Base-by-base conservation (phyloP, 202 grass and related monocot species). In the Digitaria exilis region DNA sequence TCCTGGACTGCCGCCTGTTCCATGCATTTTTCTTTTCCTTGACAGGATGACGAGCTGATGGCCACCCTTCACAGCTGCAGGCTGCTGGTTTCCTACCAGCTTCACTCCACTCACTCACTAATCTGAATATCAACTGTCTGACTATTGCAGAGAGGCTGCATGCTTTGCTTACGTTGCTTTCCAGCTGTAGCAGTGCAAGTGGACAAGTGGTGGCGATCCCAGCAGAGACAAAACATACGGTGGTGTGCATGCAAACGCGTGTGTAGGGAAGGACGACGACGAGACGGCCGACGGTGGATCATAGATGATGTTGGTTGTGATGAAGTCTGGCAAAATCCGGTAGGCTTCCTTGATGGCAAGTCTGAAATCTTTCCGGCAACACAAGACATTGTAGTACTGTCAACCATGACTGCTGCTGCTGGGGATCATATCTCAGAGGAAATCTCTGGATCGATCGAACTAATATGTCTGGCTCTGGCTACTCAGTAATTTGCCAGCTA, bases 321-420 rank as follows among this genome's bases (percentile, higher is more conserved):
- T n/a, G n/a, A n/a, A 69, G 66, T 69, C 66, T 46, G 22, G 55
- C 55, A 8, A 80, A 87, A 44, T 82, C 85, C 32, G 85, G 85
- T 59, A 77, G 71, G 42, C 32, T 71, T 82, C 79, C 79, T 78
- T 70, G 42, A 55, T n/a, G n/a, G n/a, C n/a, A 39, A 39, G 37
- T 7, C 37, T 39, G 37, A 39, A 69, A 54, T 26, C 39, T 0
- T 5, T 18, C 59, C 1, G 59, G 9, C 56, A 58, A 30, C 13
- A 31, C 28, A 2, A 62, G 59, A 62, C 22, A 21, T 9, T 59
- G 2, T 12, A 28, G n/a, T n/a, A n/a, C n/a, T 61, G 58, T 29
- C 25, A 61, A 30, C 25, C 26, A 61, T 61, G 4, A 7, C 4
- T 28, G 22, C 24, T 60, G 58, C 11, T 59, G 24, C 12, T 26